Conservation (phyloP, 176 grass and related monocot genomes). For the Aegilops tauschii region DNA sequence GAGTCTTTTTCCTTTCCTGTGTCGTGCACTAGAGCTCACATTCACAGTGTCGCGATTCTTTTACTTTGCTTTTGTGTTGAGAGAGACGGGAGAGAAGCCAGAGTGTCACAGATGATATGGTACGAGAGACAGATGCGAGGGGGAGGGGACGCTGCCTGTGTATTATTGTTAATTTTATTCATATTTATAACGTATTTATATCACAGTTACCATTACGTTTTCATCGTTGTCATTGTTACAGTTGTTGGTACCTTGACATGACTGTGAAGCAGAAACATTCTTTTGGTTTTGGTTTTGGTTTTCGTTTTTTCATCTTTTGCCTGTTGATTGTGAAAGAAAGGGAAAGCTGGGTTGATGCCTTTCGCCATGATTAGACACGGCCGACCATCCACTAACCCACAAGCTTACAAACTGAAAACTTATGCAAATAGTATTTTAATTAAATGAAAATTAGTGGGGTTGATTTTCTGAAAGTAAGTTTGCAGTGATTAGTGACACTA, state of each 20-base stretch:
- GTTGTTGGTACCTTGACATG: not conserved
- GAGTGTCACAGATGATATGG: not conserved
- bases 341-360: no score
- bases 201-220: not conserved
- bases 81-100: not conserved
- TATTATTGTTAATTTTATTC: slow-evolving; percentile 19
- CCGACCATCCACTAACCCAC: no score
- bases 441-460: no score
- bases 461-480: no score
- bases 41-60: slow-evolving; percentile 20
- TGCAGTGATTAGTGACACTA: no score
- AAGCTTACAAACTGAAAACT: no score
- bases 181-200: not conserved
- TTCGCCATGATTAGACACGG: no score
- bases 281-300: no score
- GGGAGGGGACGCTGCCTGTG: not conserved
- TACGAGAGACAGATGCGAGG: not conserved
- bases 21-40: not conserved
- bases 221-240: not conserved
- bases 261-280: no score
- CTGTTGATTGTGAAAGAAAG: no score
- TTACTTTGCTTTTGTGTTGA: not conserved
- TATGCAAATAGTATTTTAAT: no score
- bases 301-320: no score
- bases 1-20: not conserved